A percentile compares a stretch with the other conserved stretches of the same genome.
These are phyloP conservation scores for Candida lessepsii DNA, from an alignment of 805 yeast species.

Conservation along the genomic window DNA sequence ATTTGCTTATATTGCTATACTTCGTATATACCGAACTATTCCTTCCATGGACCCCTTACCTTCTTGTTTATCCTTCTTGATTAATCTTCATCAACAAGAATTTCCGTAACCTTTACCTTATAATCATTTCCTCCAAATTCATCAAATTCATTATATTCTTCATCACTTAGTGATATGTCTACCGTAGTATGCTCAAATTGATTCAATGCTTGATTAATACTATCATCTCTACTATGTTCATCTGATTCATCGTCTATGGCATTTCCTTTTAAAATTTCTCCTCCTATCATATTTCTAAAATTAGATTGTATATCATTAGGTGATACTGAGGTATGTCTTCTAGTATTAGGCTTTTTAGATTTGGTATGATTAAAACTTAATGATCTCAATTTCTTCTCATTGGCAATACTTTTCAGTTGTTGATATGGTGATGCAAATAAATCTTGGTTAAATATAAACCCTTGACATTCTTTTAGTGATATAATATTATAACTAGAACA, in stretches of 20 bases:
- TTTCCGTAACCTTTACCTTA: slow-evolving; percentile 43
- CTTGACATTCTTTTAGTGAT: slow-evolving; percentile 62
- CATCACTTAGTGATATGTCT: slow-evolving; percentile 14
- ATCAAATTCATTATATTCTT: slow-evolving; percentile 12
- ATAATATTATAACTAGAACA: slow-evolving; percentile 34
- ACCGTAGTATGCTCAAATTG: slow-evolving; percentile 14
- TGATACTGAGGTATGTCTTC: slow-evolving; percentile 13
- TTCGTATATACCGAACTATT: background rate
- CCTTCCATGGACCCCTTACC: no score
- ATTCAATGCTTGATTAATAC: slow-evolving; percentile 11
- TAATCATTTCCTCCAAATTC: slow-evolving; percentile 20
- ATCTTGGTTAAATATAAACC: slow-evolving; percentile 76
- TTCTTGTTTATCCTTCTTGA: no score
- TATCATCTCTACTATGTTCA: slow-evolving; percentile 2
- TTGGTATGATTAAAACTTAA: slow-evolving; percentile 18
- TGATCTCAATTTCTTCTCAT: slow-evolving; percentile 30
- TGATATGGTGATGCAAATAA: slow-evolving; percentile 70
- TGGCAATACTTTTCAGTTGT: slow-evolving; percentile 44
- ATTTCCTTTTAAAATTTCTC: slow-evolving; percentile 13
- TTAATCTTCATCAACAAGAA: slow-evolving; percentile 31
- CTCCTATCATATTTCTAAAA: slow-evolving; percentile 4
- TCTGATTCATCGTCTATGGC: slow-evolving; percentile 20
- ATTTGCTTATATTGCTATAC: slow-evolving; percentile 1
- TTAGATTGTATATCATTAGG: slow-evolving; percentile 9
- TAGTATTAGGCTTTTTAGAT: slow-evolving; percentile 11